A percentile compares a stretch with the other conserved stretches of the same genome.
Conservation (phyloP, 2,329 filamentous ascomycete genomes). For the Trichocomaceae sp. region DNA sequence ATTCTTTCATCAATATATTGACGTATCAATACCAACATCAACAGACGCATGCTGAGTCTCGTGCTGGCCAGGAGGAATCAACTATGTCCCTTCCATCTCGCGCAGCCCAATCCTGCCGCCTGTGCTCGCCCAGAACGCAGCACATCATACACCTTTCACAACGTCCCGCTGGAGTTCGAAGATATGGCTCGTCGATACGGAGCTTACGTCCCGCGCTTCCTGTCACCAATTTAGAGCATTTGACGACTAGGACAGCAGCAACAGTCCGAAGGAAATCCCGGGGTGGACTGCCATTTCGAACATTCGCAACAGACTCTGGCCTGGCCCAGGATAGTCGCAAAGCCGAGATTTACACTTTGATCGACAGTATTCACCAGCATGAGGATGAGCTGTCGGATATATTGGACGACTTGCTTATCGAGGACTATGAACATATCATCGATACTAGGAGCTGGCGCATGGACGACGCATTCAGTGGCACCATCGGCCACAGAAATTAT, state of each 20-base stretch:
- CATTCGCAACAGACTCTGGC: slow-evolving; percentile 11
- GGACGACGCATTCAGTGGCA: slow-evolving; percentile 23
- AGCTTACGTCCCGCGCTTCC: slow-evolving; percentile 7
- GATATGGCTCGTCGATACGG: slow-evolving; percentile 9
- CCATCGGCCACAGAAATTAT: slow-evolving; percentile 27
- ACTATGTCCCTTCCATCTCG: slow-evolving; percentile 33
- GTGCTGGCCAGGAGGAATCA: slow-evolving; percentile 14
- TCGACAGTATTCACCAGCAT: slow-evolving; percentile 33
- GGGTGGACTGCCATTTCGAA: neutral
- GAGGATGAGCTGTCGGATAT: slow-evolving; percentile 30
- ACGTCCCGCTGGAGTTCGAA: slow-evolving; percentile 17
- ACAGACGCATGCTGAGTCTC: neutral
- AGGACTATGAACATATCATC: slow-evolving; percentile 21
- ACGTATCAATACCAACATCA: too few relatives aligned
- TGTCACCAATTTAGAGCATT: neutral
- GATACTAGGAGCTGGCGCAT: slow-evolving; percentile 22
- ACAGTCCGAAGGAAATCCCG: neutral
- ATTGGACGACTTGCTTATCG: slow-evolving; percentile 30
- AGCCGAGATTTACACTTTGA: slow-evolving; percentile 29
- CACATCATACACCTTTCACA: slow-evolving; percentile 4
- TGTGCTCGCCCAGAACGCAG: slow-evolving; percentile 22
- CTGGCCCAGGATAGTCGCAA: slow-evolving; percentile 19
- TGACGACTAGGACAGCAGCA: neutral
- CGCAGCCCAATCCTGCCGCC: slow-evolving; percentile 23
- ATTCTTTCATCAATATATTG: too few relatives aligned